Base-by-base conservation (phyloP, 2,329 filamentous ascomycete species). In the Trichoderma koningii region DNA sequence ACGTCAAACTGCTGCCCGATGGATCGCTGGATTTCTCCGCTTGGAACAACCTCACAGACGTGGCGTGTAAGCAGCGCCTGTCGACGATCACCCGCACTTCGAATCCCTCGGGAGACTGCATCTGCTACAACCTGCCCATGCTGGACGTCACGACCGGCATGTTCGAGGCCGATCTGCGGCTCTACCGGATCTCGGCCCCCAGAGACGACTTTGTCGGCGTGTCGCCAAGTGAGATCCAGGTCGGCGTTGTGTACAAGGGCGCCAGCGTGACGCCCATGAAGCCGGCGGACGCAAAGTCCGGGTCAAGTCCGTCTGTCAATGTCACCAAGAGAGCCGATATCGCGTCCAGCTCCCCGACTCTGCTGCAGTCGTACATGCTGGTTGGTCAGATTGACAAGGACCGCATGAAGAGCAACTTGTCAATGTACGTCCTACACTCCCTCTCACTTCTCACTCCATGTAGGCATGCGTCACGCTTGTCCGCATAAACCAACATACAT, bases 71-170 rank as follows among this genome's bases (percentile, higher is more conserved):
- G 51, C 71, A 77, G 23, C 82, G 84, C 9, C 80, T 95, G 19
- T 74, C 76, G 2, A 74, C 77, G 28, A 80, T 92, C 55, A 79
- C 80, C 15, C 79, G 82, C 66, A 85, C 87, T 48, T 83, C 85
- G 26, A 94, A 93, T 69, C 89, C 90, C 5, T 89, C 90, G 10
- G 92, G 92, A 57, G 85, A 92, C 55, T 89, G 89, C 66, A 85
- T 91, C 55, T 96, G 92, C 83, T 95, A 94, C 79, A 96, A 95
- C 74, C 77, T 96, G 26, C 87, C 89, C 0, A 86, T 85, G 45
- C 82, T 92, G 65, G 84, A 94, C 77, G 86, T 85, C 70, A 76
- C 76, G 5, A 87, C 85, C 0, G 91, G 91, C 34, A 79, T 87
- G 17, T 95, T 95, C 74, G 85, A 90, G 76, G 90, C 91, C 34